Base-by-base conservation (phyloP, 148 eudicot species). In the Polygonum aviculare region DNA sequence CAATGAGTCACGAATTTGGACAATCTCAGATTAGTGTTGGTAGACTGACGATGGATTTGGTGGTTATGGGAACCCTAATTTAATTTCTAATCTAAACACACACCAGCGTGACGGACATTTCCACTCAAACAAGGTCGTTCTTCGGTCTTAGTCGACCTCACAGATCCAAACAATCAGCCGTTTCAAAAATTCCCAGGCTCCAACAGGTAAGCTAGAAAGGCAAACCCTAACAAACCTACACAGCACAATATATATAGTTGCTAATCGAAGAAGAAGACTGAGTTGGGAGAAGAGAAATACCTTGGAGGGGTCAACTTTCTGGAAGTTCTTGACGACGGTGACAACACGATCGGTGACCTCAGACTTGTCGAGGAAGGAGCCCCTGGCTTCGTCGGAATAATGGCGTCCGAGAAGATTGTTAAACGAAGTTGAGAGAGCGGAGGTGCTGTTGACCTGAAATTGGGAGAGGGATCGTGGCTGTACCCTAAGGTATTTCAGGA, bases 231-330 rank as follows among this genome's bases (percentile, higher is more conserved):
- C 33, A 21, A 72, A 62, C 54, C 6, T 4, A 51, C 54, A 39
- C 15, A 49, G 59, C 1, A 54, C 2, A 2, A 5, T 12, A 69
- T 47, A 14, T 35, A n/a, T n/a, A n/a, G n/a, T n/a, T 14, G 69
- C 12, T 4, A 10, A 48, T 52, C 39, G 38, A 38, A 9, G 35
- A 35, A 6, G 51, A 26, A 14, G 10, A 22, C 21, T 3, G 36
- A 12, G 35, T 1, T 67, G 2, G 5, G 21, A 19, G 72, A 54
- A 19, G 1, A 19, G 2, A 26, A 76, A 47, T 78, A 91, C 97
- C 98, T 94, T 94, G 16, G 92, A 85, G 14, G 98, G 94, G 48
- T 92, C 98, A 12, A 92, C 89, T 85, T 94, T 94, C 86, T 92
- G 96, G 89, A 89, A 94, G 83, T 88, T 90, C 80, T 92, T 95